These are phyloP conservation scores for Naganishia sp. DNA, from an alignment of 1,284 basidiomycete genomes.

Conservation along the genomic window DNA sequence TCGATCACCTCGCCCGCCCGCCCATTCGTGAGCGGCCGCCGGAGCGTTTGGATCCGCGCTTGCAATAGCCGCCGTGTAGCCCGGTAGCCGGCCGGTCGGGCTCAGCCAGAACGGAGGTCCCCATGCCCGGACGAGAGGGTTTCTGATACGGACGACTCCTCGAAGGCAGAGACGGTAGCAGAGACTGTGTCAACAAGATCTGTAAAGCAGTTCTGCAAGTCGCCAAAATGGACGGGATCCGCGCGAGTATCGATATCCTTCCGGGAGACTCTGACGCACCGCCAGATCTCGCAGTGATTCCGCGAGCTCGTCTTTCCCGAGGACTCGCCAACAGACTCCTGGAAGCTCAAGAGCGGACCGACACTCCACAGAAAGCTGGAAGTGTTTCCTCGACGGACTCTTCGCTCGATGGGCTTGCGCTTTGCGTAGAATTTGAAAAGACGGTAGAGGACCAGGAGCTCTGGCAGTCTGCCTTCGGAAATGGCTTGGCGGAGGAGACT, in stretches of 20 bases:
- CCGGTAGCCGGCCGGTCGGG: constrained; percentile 5
- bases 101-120: not conserved
- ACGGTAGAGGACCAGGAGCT: constrained; percentile 19
- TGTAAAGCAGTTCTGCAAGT: not conserved
- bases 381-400: not conserved
- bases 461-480: constrained; percentile 10
- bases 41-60: not conserved
- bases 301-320: not conserved
- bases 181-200: not conserved
- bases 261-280: not conserved
- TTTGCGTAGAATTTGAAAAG: constrained; percentile 23
- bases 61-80: constrained; percentile 2
- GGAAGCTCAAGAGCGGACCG: not conserved
- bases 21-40: constrained; percentile 6
- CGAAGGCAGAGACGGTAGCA: not conserved
- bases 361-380: not conserved
- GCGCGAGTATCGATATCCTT: constrained; percentile 12
- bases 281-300: not conserved
- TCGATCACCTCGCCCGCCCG: not conserved
- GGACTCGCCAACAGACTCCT: not conserved
- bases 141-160: not conserved
- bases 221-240: constrained; percentile 7
- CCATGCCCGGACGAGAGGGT: not conserved
- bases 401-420: not conserved
- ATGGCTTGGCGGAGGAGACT: not conserved